Evolutionary conservation across 2,329 filamentous ascomycete species (phyloP).

Genomic region (Aureobasidium namibiae): DNA sequence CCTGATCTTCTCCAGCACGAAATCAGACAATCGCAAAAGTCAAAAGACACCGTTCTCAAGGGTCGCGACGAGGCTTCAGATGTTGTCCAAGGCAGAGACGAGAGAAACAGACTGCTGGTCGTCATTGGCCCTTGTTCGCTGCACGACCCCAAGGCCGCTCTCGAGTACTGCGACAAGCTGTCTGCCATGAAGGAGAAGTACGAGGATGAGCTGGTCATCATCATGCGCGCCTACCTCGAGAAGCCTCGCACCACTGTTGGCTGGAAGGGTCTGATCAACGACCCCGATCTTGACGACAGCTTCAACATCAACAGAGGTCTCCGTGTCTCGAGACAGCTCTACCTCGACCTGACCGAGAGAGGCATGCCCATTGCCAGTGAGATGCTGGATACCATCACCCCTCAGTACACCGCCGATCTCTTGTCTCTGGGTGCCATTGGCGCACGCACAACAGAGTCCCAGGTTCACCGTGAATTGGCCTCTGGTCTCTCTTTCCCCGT

Average conservation of each 20-base stretch:
- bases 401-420: constrained; percentile 90
- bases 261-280: constrained; percentile 98
- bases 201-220: constrained; percentile 79
- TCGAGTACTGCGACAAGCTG: constrained; percentile 86
- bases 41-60: constrained; percentile 48
- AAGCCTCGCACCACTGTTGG: constrained; percentile 96
- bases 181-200: constrained; percentile 78
- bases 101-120: constrained; percentile 56
- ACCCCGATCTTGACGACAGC: constrained; percentile 95
- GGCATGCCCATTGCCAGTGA: constrained; percentile 96
- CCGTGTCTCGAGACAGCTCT: constrained; percentile 76
- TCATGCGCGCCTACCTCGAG: constrained; percentile 98
- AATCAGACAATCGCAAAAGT: constrained; percentile 52
- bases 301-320: constrained; percentile 99
- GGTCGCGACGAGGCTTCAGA: constrained; percentile 53
- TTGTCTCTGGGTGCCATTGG: constrained; percentile 88
- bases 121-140: constrained; percentile 95
- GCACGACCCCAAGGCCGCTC: constrained; percentile 82
- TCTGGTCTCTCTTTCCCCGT: constrained; percentile 94
- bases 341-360: constrained; percentile 80
- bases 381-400: constrained; percentile 97
- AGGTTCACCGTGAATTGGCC: constrained; percentile 89
- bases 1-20: constrained; percentile 94
- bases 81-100: constrained; percentile 52
- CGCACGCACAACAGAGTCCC: constrained; percentile 91